These are phyloP conservation scores for Bacterosira constricta DNA, from an alignment of 108 stramenopile genomes.

Conservation along the genomic window DNA sequence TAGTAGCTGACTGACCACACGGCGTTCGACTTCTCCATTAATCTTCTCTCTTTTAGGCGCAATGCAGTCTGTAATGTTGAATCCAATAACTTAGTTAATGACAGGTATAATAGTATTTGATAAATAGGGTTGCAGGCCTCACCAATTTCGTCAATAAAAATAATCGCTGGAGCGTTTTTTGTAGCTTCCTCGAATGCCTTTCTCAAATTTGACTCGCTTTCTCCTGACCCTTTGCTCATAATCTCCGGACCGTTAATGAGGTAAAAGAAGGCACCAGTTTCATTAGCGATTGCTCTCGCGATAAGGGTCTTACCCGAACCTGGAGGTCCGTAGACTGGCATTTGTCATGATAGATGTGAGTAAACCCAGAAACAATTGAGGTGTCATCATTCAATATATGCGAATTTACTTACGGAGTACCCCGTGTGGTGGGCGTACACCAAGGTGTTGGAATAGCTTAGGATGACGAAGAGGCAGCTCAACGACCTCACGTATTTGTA, in stretches of 20 bases:
- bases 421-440: conserved; percentile 68
- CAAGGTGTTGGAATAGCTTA: conserved; percentile 72
- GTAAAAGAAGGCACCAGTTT: conserved; percentile 93
- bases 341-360: too few species aligned
- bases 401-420: too few species aligned
- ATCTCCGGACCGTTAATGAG: conserved; percentile 97
- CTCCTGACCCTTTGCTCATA: conserved; percentile 92
- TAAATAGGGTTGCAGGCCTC: too few species aligned
- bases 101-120: too few species aligned
- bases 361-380: too few species aligned
- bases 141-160: conserved; percentile 99
- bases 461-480: conserved; percentile 85
- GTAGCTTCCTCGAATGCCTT: conserved; percentile 89
- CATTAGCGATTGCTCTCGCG: conserved; percentile 91
- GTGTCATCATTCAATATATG: too few species aligned
- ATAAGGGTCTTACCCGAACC: conserved; percentile 90
- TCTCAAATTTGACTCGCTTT: conserved; percentile 85
- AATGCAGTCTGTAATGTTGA: conserved; percentile 97
- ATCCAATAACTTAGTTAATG: too few species aligned
- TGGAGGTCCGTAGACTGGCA: conserved; percentile 80
- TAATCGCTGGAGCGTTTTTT: conserved; percentile 90
- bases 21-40: conserved; percentile 89
- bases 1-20: conserved; percentile 94
- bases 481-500: conserved; percentile 83
- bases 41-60: conserved; percentile 94